phyloP scores from a whole-genome alignment of 345 rosid species.

The Clarkia xantiana region DNA sequence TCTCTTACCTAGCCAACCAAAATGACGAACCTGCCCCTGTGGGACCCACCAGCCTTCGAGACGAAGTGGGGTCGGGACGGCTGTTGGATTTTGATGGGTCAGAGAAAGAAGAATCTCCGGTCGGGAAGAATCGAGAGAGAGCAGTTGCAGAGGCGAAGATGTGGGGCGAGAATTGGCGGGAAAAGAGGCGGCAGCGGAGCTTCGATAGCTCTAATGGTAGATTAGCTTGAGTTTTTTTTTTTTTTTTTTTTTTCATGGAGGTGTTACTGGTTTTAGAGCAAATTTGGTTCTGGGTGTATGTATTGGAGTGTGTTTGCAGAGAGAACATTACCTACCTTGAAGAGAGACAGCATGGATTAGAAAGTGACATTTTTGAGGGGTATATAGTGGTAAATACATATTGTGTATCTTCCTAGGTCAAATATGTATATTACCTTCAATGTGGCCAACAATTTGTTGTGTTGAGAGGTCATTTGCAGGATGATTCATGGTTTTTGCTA shows the following conservation, averaged over 20 bases:
- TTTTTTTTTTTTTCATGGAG: not conserved
- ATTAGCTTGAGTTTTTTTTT: slow-evolving; percentile 3
- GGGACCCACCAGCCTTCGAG: slow-evolving; percentile 24
- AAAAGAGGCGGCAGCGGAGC: slow-evolving; percentile 65
- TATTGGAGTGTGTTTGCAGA: no score
- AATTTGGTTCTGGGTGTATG: no score
- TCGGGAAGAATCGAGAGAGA: slow-evolving; percentile 61
- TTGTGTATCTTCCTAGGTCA: no score
- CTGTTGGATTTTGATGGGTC: slow-evolving; percentile 66
- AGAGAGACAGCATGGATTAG: no score
- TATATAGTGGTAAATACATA: no score
- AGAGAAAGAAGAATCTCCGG: slow-evolving; percentile 75
- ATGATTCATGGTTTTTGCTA: no score
- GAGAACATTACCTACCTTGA: no score
- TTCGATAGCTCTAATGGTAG: slow-evolving; percentile 23
- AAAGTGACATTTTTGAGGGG: no score
- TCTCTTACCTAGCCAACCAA: slow-evolving; percentile 82
- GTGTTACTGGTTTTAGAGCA: not conserved
- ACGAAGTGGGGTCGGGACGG: slow-evolving; percentile 45
- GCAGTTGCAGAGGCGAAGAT: slow-evolving; percentile 91
- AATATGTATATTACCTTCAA: no score
- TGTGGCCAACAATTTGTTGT: no score
- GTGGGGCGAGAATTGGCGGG: slow-evolving; percentile 94
- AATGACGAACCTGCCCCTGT: slow-evolving; percentile 27
- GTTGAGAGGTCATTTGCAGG: no score